Base-by-base conservation (phyloP, 1,284 basidiomycete species). In the Irpex lacteus region DNA sequence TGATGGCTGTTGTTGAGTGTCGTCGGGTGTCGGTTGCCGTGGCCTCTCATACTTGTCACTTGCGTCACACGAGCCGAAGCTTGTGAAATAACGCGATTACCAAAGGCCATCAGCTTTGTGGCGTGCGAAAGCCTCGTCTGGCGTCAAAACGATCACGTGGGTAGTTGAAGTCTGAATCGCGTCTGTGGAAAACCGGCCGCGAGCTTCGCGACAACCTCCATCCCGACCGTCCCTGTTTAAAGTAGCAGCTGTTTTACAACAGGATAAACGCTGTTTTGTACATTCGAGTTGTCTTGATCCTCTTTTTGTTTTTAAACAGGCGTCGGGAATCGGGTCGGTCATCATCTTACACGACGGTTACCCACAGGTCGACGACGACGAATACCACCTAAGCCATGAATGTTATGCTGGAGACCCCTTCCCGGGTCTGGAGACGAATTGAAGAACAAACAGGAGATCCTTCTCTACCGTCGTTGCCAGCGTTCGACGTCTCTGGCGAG, bases 371-470 rank as follows among this genome's bases (percentile, higher is more conserved):
- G 32, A 34, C n/a, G 1, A 53, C 32, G 55, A 38, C 19, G 37
- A n/a, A 15, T 13, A 13, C 19, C 13, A 55, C 5, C 18, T 15
- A 52, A 53, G 49, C 44, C 3, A 75, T 75, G 74, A 71, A 73
- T n/a, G 72, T 70, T 4, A 71, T 76, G 58, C 81, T 90, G 7
- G 91, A 93, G 74, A 93, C 91, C 7, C 91, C 91, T 0, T 92
- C 91, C 36, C 81, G 90, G 58, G 87, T 93, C 70, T 90, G 88
- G 88, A 82, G 91, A 32, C 83, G 91, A 59, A 92, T 93, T 56
- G 84, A 92, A 73, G 87, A 81, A 13, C 88, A 91, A 69, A 85
- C 84, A 61, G 75, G 78, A 67, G 90, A 92, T 80, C 89, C 91
- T 5, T 93, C 91, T 47, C 76, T 93, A 2, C 91, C 91, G 2